Evolutionary conservation across 176 grass and related monocot genomes (phyloP), one percentile per base, ranked within the genome.

Genomic region (Echinochloa phyllopogon): DNA sequence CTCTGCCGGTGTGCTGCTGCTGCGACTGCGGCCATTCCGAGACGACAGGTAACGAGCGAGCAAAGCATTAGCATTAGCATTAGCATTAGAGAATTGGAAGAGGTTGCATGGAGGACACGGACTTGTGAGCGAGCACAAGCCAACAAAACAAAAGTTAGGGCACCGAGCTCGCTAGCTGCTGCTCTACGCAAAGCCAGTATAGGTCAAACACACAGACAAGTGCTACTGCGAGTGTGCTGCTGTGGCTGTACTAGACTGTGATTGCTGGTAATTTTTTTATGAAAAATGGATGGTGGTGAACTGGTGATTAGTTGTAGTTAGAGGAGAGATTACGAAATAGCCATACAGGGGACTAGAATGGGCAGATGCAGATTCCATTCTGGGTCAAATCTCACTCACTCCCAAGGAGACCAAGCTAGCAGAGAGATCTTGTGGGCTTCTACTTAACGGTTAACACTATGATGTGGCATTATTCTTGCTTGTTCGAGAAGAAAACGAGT

Each of bases 41-140:
- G 80, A 91, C 85, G 85, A 91, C 89, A 87, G 47, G 88, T 33
- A 90, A 90, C 84, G 68, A 83, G 48, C 15, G 14, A 5, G 74
- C 50, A 5, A 27, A 14, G 29, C 29, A 33, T 33, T 33, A 33
- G 29, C 29, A 33, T 33, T 33, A 33, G 29, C 29, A 33, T 33
- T 33, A 59, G 24, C 47, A 74, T 41, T 79, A 82, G 65, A 80
- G 29, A 55, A 60, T 33, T 33, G n/a, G 7, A 66, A 33, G 18
- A 20, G 21, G 0, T 29, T 3, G 15, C 57, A 79, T 67, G 65
- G 55, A 49, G 88, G 88, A 86, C 84, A 86, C 78, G 73, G 79
- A 67, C 84, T 83, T 67, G 76, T 50, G 74, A 90, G 79, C 67
- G 60, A 60, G 76, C 74, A 47, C 79, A 90, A 52, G 25, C 3